A percentile compares a stretch with the other conserved stretches of the same genome.
Conservation (phyloP, 495 filamentous ascomycete genomes). For the Penicillium daleae region DNA sequence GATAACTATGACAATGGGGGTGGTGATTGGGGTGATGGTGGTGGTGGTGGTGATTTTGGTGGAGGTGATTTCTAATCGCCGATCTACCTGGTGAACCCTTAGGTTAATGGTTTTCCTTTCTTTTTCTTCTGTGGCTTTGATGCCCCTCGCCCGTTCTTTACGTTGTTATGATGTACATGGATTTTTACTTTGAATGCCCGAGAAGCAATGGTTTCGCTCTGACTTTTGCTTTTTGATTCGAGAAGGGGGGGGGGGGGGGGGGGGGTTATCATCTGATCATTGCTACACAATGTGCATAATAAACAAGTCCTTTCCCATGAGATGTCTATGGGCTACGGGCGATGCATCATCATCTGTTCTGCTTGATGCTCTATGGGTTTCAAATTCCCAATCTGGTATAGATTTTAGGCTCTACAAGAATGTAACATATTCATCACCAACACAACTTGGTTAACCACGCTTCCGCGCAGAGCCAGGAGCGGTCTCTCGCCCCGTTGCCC, state of each 20-base stretch:
- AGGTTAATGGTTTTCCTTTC: not conserved
- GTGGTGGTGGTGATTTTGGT: constrained; percentile 53
- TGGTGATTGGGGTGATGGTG: constrained; percentile 40
- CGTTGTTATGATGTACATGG: constrained; percentile 10
- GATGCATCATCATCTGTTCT: not conserved
- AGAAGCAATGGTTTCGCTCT: not conserved
- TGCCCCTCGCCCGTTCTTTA: constrained; percentile 5
- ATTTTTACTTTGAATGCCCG: not conserved
- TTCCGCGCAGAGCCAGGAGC: constrained; percentile 35
- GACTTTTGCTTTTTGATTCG: not conserved
- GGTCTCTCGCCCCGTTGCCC: constrained; percentile 42
- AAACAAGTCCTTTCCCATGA: not conserved
- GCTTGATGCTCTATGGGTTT: not conserved
- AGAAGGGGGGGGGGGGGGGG: not conserved
- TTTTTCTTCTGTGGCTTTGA: constrained; percentile 10
- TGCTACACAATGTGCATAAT: not conserved
- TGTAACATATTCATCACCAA: not conserved
- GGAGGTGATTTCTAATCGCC: constrained; percentile 55
- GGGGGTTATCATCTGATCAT: not conserved
- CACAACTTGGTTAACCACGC: constrained; percentile 32
- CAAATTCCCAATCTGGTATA: not conserved
- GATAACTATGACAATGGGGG: constrained; percentile 48
- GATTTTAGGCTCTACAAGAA: not conserved
- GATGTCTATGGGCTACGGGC: not conserved
- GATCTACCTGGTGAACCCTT: not conserved